These are phyloP conservation scores for Arbutus unedo DNA, from an alignment of 148 eudicot species.

Conservation along the genomic window DNA sequence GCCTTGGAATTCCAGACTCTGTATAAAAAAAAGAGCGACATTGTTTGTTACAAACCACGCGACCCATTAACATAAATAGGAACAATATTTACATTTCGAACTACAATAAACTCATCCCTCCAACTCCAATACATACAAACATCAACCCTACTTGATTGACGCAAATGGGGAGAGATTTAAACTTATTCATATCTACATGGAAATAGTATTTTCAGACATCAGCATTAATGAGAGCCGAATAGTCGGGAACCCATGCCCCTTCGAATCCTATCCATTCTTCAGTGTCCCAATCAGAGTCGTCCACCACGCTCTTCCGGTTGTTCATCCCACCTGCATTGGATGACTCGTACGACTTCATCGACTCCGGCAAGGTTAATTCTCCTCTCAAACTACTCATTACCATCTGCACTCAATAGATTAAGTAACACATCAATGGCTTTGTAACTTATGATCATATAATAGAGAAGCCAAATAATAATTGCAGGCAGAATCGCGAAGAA, in stretches of 20 bases:
- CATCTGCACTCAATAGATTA: slow-evolving; percentile 29
- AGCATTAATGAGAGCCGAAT: slow-evolving; percentile 69
- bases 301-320: slow-evolving; percentile 48
- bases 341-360: slow-evolving; percentile 17
- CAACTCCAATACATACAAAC: background rate
- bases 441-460: background rate
- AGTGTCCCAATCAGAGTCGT: slow-evolving; percentile 64
- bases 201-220: slow-evolving; percentile 27
- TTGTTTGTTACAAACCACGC: too few relatives aligned
- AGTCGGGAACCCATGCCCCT: slow-evolving; percentile 78
- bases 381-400: slow-evolving; percentile 61
- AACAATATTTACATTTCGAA: background rate
- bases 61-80: too few relatives aligned
- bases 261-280: slow-evolving; percentile 97
- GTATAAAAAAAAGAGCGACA: too few relatives aligned
- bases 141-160: slow-evolving; percentile 4
- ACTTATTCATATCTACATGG: background rate
- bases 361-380: slow-evolving; percentile 21
- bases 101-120: background rate
- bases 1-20: too few relatives aligned
- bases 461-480: background rate
- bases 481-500: background rate
- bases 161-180: background rate
- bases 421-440: too few relatives aligned
- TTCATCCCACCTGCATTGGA: slow-evolving; percentile 42